Percentiles rank a stretch among this genome's conserved stretches.
These are phyloP conservation scores for Fraxinus angustifolia DNA, from an alignment of 305 asterid genomes.

Conservation along the genomic window DNA sequence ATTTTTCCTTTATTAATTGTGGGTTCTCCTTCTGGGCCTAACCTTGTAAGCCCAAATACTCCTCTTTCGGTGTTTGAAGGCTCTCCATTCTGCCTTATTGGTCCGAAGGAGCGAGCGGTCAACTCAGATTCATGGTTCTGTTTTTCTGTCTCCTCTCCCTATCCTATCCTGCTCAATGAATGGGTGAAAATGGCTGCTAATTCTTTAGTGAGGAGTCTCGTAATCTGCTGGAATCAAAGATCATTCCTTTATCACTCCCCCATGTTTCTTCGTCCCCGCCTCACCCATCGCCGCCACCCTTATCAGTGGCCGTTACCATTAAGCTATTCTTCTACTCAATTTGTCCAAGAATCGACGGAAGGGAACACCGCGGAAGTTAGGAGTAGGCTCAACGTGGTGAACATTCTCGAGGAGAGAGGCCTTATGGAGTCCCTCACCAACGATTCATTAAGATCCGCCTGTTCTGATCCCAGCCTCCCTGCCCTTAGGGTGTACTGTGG, in stretches of 20 bases:
- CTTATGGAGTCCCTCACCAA: conserved; percentile 68
- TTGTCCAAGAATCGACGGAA: background rate
- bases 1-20: too few species aligned
- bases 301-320: conserved; percentile 22
- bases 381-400: conserved; percentile 48
- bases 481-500: conserved; percentile 77
- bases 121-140: background rate
- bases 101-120: background rate
- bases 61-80: background rate
- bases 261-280: conserved; percentile 17
- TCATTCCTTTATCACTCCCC: conserved; percentile 17
- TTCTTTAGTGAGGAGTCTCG: background rate
- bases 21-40: background rate
- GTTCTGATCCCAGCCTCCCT: conserved; percentile 27
- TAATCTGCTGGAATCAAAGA: background rate
- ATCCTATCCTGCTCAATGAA: background rate
- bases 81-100: background rate
- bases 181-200: background rate
- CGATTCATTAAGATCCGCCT: conserved; percentile 47
- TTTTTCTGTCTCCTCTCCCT: background rate
- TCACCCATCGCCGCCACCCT: conserved; percentile 20
- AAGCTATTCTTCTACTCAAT: background rate
- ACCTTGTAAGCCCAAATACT: background rate
- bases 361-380: background rate
- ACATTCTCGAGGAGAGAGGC: conserved; percentile 70